Conservation (phyloP, 108 stramenopile genomes). For the Cylindrotheca fusiformis region DNA sequence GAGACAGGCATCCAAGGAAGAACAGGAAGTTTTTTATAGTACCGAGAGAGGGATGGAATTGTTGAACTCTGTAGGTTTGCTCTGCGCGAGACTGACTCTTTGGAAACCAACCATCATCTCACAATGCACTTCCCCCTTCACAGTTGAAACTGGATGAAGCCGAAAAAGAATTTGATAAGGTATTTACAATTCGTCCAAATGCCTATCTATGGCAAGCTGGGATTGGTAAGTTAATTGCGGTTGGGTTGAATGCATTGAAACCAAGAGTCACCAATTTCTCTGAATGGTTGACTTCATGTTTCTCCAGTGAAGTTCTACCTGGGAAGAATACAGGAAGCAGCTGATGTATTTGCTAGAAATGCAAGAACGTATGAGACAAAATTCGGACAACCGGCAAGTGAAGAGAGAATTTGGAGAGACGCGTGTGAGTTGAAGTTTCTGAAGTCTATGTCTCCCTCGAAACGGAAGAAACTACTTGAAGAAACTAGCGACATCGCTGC, state of each 20-base stretch:
- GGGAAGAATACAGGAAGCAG: slow-evolving; percentile 49
- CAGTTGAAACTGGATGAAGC: slow-evolving; percentile 58
- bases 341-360: slow-evolving; percentile 53
- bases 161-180: slow-evolving; percentile 44
- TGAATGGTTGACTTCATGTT: background rate
- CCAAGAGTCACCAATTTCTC: background rate
- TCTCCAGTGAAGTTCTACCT: slow-evolving; percentile 56
- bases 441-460: slow-evolving; percentile 19
- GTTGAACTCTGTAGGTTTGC: slow-evolving; percentile 41
- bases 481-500: slow-evolving; percentile 7
- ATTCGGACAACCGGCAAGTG: slow-evolving; percentile 66
- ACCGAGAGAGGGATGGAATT: slow-evolving; percentile 61
- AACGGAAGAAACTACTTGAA: slow-evolving; percentile 4
- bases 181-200: slow-evolving; percentile 67
- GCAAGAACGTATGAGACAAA: slow-evolving; percentile 53
- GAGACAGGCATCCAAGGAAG: slow-evolving; percentile 41
- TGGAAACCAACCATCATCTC: background rate
- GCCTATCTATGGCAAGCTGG: slow-evolving; percentile 83
- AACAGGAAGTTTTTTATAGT: slow-evolving; percentile 45
- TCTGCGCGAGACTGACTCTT: background rate
- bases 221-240: too few species aligned
- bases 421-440: slow-evolving; percentile 61
- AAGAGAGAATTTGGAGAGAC: slow-evolving; percentile 85
- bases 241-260: background rate
- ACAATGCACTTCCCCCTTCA: background rate